Base-by-base conservation (phyloP, 2,329 filamentous ascomycete genomes). In the Venturia asperata region DNA sequence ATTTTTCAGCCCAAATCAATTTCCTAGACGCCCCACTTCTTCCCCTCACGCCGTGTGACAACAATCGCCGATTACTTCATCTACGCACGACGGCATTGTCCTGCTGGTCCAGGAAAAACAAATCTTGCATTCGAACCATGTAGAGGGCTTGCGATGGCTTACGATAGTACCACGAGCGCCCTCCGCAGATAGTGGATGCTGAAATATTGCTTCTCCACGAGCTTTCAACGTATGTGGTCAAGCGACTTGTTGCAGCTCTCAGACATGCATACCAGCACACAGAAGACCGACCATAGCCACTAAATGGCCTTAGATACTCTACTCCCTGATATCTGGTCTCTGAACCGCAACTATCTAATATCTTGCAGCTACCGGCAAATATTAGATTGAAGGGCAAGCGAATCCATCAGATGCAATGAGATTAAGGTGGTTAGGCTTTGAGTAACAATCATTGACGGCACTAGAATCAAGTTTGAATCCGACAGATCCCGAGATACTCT, bases 1-100 rank as follows among this genome's bases (percentile, higher is more conserved):
- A 37, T 56, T 27, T 56, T 56, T 19, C 27, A 56, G 1, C 7
- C 17, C 15, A 58, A 17, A 39, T 1, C 27, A 21, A n/a, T n/a
- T 30, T 24, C 3, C 19, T 58, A 27, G 15, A 58, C 13, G 30
- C 52, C 52, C 7, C 30, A 58, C 19, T 11, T n/a, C 52, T 58
- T n/a, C 1, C 13, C 52, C 10, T 58, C 52, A n/a, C 30, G 13
- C 52, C 7, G 52, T 37, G 17, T 19, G 15, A 37, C 52, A 37
- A 21, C 19, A 27, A 58, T 58, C 52, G 52, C 30, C 52, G 52
- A 58, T 37, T 37, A 27, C 52, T 58, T 37, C 19, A 58, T 21
- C 30, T 5, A 34, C 27, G 19, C 27, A 58, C 30, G 30, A 34
- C 52, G 19, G 52, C 1, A 58, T 58, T 39, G 27, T 15, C 19